Base-by-base conservation (phyloP, 148 eudicot species). In the Polygonum maritimum region DNA sequence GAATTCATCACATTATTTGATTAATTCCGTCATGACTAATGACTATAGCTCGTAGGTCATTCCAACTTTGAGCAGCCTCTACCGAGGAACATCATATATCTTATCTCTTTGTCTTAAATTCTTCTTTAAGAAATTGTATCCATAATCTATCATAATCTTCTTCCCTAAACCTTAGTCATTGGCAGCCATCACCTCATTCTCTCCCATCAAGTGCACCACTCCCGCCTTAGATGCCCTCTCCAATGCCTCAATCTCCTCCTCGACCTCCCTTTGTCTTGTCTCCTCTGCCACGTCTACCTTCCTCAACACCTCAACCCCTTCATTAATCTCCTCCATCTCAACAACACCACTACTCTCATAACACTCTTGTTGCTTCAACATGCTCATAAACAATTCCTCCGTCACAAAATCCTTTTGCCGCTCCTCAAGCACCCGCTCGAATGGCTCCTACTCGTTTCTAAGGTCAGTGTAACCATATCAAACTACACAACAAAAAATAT, bases 1-100 rank as follows among this genome's bases (percentile, higher is more conserved):
- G 1, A 39, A 39, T 39, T 1, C 40, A 39, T 39, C 40, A 39
- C 5, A 3, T 39, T 39, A 39, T 39, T 39, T 39, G 5, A 39
- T 10, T 47, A 7, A 8, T 13, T 47, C 5, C 49, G 7, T 47
- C 22, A 52, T 14, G 21, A 19, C n/a, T 76, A 84, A 39, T 39
- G 14, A 33, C n/a, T 77, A 85, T 38, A 85, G 81, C 77, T 86
- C 86, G 47, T 83, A 86, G 16, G 86, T 86, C 84, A 86, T 85
- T 7, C 88, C 88, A 19, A 86, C 83, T 74, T 84, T 85, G 0
- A 84, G 73, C 72, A 84, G 44, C 7, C 78, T 22, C 52, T 69
- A 57, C 10, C 76, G 75, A 78, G 85, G 85, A 69, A 86, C 80
- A 36, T 78, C 83, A 45, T 80, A 35, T 2, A 74, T 70, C n/a